Evolutionary conservation across 176 grass and related monocot species (phyloP).

Genomic region (Aegilops bicornis): DNA sequence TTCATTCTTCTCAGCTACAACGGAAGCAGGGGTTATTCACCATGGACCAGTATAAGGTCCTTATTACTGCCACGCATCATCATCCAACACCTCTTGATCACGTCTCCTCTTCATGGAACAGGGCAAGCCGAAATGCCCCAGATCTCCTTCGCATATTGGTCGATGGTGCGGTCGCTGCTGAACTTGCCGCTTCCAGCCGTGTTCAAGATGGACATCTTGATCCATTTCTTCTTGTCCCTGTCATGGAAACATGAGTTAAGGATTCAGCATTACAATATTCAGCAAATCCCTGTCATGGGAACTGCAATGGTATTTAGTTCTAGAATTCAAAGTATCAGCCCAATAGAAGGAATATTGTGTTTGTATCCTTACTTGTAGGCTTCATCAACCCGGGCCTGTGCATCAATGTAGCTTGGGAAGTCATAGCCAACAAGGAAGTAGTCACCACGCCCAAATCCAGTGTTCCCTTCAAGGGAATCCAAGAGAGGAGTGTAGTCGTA

Average conservation of each 20-base stretch:
- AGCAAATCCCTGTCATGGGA: not conserved
- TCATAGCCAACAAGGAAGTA: constrained; percentile 99
- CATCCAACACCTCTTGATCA: not conserved
- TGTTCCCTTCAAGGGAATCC: constrained; percentile 92
- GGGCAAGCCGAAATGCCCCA: constrained; percentile 77
- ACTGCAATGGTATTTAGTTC: not conserved
- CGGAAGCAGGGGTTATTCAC: constrained; percentile 24
- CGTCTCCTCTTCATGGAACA: constrained; percentile 34
- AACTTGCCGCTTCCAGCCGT: constrained; percentile 95
- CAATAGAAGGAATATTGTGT: constrained; percentile 16
- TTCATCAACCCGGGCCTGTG: constrained; percentile 77
- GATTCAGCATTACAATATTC: not conserved
- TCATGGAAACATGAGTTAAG: constrained; percentile 26
- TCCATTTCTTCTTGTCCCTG: constrained; percentile 90
- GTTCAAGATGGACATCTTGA: constrained; percentile 94
- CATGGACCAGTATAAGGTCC: constrained; percentile 30
- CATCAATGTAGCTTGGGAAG: constrained; percentile 92
- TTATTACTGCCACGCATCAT: constrained; percentile 22
- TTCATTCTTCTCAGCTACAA: constrained; percentile 16
- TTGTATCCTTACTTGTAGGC: constrained; percentile 86
- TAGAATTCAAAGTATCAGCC: constrained; percentile 1
- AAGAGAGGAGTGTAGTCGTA: constrained; percentile 88
- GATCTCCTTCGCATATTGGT: constrained; percentile 92
- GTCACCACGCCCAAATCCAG: constrained; percentile 92
- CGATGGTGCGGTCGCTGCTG: constrained; percentile 95